phyloP scores from a whole-genome alignment of 768 basidiomycete species.

The Rhizopogon vinicolor region DNA sequence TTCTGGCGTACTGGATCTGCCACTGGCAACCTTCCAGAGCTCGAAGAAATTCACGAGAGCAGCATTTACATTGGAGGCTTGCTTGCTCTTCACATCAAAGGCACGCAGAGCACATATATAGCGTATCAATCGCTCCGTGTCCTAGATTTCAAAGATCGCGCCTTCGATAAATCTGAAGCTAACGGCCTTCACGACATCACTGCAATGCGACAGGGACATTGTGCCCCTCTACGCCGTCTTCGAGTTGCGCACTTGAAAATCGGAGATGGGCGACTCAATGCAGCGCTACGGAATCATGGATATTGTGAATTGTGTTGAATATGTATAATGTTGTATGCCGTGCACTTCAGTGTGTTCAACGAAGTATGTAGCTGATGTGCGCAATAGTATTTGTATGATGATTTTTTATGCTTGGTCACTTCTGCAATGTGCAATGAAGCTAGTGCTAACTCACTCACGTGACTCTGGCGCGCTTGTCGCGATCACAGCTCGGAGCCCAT shows the following conservation, averaged over 20 bases:
- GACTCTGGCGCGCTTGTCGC: conserved; percentile 2
- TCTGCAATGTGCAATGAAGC: no score
- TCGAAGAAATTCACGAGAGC: not conserved
- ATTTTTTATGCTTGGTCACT: no score
- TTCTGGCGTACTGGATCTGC: not conserved
- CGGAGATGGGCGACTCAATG: no score
- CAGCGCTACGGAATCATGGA: no score
- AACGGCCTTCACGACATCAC: not conserved
- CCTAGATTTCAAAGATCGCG: not conserved
- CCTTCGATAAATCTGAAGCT: not conserved
- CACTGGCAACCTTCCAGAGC: not conserved
- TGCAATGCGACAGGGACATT: not conserved
- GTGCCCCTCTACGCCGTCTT: no score
- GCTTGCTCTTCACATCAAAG: not conserved
- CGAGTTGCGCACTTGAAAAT: no score
- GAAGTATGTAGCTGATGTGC: no score
- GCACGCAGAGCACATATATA: not conserved
- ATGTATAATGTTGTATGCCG: no score
- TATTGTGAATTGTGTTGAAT: not conserved
- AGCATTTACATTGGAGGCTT: not conserved
- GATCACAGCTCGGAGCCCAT: not conserved
- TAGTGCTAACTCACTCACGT: not conserved
- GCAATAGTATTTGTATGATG: no score
- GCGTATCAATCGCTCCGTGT: not conserved
- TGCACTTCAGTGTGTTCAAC: no score